Percentiles rank a stretch among this genome's conserved stretches.
phyloP scores from a whole-genome alignment of 805 yeast species.

The Metschnikowia drakensbergensis region DNA sequence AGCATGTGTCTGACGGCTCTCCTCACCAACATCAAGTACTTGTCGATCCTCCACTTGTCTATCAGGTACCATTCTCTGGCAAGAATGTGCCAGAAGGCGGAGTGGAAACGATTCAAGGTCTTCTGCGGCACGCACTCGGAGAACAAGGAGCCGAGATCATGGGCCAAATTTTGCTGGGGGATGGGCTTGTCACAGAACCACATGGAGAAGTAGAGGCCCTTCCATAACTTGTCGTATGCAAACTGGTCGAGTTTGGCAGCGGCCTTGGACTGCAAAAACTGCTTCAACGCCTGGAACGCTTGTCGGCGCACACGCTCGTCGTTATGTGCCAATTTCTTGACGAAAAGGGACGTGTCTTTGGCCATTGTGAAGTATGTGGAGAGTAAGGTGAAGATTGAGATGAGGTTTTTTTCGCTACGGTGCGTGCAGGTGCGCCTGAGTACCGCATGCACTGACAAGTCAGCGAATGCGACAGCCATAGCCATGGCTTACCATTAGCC shows the following conservation, averaged over 20 bases:
- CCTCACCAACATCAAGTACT: constrained; percentile 77
- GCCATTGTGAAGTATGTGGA: constrained; percentile 11
- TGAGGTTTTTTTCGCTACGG: constrained; percentile 3
- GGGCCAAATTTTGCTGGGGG: constrained; percentile 84
- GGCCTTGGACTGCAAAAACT: constrained; percentile 45
- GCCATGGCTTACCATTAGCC: background rate
- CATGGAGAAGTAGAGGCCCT: constrained; percentile 91
- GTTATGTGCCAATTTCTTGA: constrained; percentile 81
- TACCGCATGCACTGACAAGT: too few relatives aligned
- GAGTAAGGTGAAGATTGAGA: constrained; percentile 1
- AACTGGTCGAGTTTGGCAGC: constrained; percentile 40
- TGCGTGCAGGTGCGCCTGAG: background rate
- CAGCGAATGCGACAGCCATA: background rate
- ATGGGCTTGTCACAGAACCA: constrained; percentile 95
- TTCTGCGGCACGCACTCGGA: constrained; percentile 40
- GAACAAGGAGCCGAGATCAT: constrained; percentile 58
- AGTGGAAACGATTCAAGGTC: constrained; percentile 50
- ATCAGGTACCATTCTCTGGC: constrained; percentile 77
- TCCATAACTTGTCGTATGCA: constrained; percentile 86
- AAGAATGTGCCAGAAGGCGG: constrained; percentile 79
- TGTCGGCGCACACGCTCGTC: constrained; percentile 70
- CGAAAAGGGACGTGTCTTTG: constrained; percentile 48
- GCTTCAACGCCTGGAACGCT: constrained; percentile 62
- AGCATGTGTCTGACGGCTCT: constrained; percentile 66
- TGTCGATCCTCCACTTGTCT: constrained; percentile 85